phyloP scores from a whole-genome alignment of 2,329 filamentous ascomycete species.

The Thielaviopsis punctulata region DNA sequence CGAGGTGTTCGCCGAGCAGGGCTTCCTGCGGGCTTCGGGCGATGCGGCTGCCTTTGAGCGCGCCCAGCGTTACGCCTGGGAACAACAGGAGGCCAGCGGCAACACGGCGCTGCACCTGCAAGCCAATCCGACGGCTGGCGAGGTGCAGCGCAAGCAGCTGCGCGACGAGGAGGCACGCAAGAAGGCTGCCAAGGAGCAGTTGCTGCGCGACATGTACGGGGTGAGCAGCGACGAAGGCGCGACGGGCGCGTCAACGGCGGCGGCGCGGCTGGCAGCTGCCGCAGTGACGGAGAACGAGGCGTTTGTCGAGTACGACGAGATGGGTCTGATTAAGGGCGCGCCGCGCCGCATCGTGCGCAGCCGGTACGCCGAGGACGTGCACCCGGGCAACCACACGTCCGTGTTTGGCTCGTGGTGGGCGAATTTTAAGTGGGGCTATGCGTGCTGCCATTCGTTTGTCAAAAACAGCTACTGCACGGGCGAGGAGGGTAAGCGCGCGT shows the following conservation, averaged over 20 bases:
- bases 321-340: constrained; percentile 75
- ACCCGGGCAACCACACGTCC: constrained; percentile 77
- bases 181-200: constrained; percentile 48
- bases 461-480: constrained; percentile 98
- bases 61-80: constrained; percentile 85
- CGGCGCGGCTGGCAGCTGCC: constrained; percentile 46
- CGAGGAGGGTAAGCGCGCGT: constrained; percentile 66
- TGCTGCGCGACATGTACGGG: constrained; percentile 70
- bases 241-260: constrained; percentile 20
- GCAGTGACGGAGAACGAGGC: constrained; percentile 65
- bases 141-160: constrained; percentile 67
- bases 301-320: constrained; percentile 90
- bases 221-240: constrained; percentile 47
- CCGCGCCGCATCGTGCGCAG: constrained; percentile 62
- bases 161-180: constrained; percentile 53
- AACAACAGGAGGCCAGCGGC: constrained; percentile 69
- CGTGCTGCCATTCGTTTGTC: constrained; percentile 81
- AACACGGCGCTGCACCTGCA: constrained; percentile 76
- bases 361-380: constrained; percentile 80
- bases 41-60: constrained; percentile 86
- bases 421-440: constrained; percentile 88
- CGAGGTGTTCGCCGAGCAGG: constrained; percentile 76
- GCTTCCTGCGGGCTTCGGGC: constrained; percentile 73
- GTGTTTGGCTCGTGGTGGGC: constrained; percentile 98
- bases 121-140: constrained; percentile 88